These are phyloP conservation scores for Aspergillus avenaceus DNA, from an alignment of 495 filamentous ascomycete genomes.

Conservation along the genomic window DNA sequence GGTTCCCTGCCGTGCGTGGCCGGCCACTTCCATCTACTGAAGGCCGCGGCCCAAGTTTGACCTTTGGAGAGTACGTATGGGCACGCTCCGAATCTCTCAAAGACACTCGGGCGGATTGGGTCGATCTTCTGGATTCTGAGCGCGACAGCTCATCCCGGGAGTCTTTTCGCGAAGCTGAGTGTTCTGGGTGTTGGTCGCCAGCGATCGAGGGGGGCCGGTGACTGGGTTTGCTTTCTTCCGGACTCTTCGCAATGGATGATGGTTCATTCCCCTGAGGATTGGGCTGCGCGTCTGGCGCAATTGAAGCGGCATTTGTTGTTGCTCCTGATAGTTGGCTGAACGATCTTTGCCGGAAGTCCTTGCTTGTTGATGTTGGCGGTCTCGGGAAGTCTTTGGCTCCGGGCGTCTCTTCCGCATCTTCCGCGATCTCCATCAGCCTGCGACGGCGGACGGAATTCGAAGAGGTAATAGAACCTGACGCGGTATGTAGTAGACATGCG, in stretches of 20 bases:
- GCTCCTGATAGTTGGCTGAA: conserved; percentile 37
- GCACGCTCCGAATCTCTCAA: conserved; percentile 58
- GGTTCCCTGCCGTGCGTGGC: conserved; percentile 55
- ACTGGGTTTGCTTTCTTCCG: conserved; percentile 18
- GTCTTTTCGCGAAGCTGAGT: conserved; percentile 19
- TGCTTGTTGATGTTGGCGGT: conserved; percentile 8
- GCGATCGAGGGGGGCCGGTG: conserved; percentile 12
- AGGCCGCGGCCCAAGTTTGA: conserved; percentile 81
- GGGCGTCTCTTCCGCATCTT: conserved; percentile 66
- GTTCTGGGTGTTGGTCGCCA: conserved; percentile 10
- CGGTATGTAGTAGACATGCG: conserved; percentile 85
- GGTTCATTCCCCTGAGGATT: conserved; percentile 14
- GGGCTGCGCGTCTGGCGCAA: conserved; percentile 14
- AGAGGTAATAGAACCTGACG: conserved; percentile 80
- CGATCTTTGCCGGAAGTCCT: conserved; percentile 25
- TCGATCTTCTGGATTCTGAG: conserved; percentile 47
- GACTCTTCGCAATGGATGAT: conserved; percentile 10
- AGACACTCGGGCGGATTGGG: conserved; percentile 61
- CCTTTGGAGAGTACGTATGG: conserved; percentile 57
- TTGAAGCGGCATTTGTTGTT: conserved; percentile 28
- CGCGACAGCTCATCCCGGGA: conserved; percentile 39
- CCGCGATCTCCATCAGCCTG: conserved; percentile 83
- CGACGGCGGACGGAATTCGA: conserved; percentile 72
- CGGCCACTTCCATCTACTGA: conserved; percentile 65
- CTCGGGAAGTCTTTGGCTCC: conserved; percentile 52